These are phyloP conservation scores for Phytopythium mirpurense DNA, from an alignment of 352 stramenopile species.

Conservation along the genomic window DNA sequence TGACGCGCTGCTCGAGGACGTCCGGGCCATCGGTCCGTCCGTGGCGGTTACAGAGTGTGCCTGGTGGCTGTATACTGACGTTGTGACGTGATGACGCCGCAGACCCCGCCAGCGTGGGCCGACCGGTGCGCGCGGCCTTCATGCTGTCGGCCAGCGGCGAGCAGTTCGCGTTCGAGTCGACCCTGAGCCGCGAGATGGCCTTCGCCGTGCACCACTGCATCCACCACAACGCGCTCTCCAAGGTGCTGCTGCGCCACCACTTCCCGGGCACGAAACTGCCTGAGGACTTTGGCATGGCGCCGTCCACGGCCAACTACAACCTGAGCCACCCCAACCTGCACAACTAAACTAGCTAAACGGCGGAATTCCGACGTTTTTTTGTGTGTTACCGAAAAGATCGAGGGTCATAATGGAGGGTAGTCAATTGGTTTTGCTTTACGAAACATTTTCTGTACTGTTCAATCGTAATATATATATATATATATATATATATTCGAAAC, in stretches of 20 bases:
- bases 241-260: slow-evolving; percentile 63
- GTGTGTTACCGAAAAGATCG: no score
- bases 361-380: neutral
- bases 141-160: slow-evolving; percentile 72
- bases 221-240: slow-evolving; percentile 81
- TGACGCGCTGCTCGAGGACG: slow-evolving; percentile 29
- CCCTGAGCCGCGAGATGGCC: slow-evolving; percentile 67
- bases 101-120: slow-evolving; percentile 14
- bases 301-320: slow-evolving; percentile 65
- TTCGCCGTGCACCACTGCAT: slow-evolving; percentile 86
- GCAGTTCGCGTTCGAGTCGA: slow-evolving; percentile 68
- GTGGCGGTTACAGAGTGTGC: no score
- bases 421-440: no score
- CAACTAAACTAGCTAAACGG: no score
- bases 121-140: slow-evolving; percentile 49
- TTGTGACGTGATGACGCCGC: neutral
- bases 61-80: no score
- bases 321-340: slow-evolving; percentile 7
- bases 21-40: slow-evolving; percentile 20
- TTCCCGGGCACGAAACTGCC: slow-evolving; percentile 49
- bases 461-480: no score
- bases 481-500: no score
- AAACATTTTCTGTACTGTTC: no score
- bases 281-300: slow-evolving; percentile 60
- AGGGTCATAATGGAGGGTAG: no score